phyloP scores from a whole-genome alignment of 495 filamentous ascomycete species.

The Talaromyces stipitatus region DNA sequence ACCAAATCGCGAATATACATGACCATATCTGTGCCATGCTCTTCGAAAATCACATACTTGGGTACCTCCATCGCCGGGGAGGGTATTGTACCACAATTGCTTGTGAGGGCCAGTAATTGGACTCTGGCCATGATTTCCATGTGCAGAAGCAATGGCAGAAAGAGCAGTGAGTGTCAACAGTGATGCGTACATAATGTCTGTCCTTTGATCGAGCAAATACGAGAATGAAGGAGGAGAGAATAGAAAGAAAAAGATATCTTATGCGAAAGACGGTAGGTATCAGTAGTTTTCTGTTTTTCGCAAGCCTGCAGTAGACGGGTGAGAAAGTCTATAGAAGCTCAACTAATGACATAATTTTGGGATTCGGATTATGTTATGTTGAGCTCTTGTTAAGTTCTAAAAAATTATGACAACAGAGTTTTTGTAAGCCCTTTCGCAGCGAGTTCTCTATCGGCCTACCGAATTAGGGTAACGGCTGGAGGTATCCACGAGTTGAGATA shows the following conservation, averaged over 20 bases:
- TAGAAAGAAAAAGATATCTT: not conserved
- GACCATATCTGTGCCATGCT: too few species aligned
- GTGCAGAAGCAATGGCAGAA: slow-evolving; percentile 36
- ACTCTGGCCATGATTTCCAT: slow-evolving; percentile 45
- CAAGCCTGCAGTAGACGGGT: not conserved
- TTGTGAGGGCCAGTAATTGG: slow-evolving; percentile 51
- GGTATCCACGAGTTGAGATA: not conserved
- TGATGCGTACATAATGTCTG: not conserved
- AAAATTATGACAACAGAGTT: not conserved
- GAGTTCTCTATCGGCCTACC: slow-evolving; percentile 1
- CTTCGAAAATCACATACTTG: slow-evolving; percentile 47
- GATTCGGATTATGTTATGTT: not conserved
- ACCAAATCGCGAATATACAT: too few species aligned
- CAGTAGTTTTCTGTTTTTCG: not conserved
- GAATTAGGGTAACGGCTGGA: not conserved
- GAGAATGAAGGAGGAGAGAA: not conserved
- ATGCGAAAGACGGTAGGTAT: not conserved
- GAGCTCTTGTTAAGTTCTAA: not conserved
- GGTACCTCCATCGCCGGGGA: slow-evolving; percentile 61
- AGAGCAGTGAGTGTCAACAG: slow-evolving; percentile 15
- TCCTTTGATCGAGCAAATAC: not conserved
- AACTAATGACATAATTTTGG: not conserved
- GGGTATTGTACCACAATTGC: slow-evolving; percentile 54
- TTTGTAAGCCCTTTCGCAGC: not conserved
- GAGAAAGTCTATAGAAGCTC: not conserved